A percentile compares a stretch with the other conserved stretches of the same genome.
Evolutionary conservation across 768 basidiomycete genomes (phyloP).

Genomic region (Lentinus brumalis): DNA sequence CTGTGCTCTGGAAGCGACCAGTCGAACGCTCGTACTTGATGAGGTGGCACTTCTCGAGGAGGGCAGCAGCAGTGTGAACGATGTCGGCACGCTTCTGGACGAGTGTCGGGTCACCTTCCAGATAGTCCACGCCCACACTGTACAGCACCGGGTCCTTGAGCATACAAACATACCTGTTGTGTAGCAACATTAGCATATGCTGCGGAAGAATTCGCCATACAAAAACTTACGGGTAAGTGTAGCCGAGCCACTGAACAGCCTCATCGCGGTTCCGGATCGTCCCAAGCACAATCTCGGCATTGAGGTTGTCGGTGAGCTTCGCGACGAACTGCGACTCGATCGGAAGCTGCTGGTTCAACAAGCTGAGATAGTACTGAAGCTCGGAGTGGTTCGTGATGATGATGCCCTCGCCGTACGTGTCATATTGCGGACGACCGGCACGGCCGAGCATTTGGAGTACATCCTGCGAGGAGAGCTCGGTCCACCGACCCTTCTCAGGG

Average conservation of each 20-base stretch:
- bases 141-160: constrained; percentile 87
- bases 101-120: constrained; percentile 78
- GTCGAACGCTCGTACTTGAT: constrained; percentile 90
- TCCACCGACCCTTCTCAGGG: constrained; percentile 98
- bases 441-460: constrained; percentile 98
- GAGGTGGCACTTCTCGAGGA: constrained; percentile 92
- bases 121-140: constrained; percentile 86
- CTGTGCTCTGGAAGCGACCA: constrained; percentile 90
- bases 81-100: constrained; percentile 96
- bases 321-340: constrained; percentile 95
- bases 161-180: constrained; percentile 87
- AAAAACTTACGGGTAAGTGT: constrained; percentile 82
- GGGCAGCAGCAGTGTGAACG: constrained; percentile 86
- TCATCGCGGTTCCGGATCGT: constrained; percentile 95
- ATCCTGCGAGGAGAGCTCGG: constrained; percentile 92
- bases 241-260: constrained; percentile 96
- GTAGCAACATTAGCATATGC: constrained; percentile 17
- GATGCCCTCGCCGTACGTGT: constrained; percentile 95
- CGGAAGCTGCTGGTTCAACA: constrained; percentile 96
- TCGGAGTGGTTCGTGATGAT: constrained; percentile 99
- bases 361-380: constrained; percentile 92
- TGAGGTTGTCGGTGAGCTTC: constrained; percentile 92
- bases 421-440: constrained; percentile 96
- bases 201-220: not conserved
- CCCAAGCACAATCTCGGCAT: constrained; percentile 96